Evolutionary conservation across 2,329 filamentous ascomycete species (phyloP).

Genomic region (Fusarium beomiforme): DNA sequence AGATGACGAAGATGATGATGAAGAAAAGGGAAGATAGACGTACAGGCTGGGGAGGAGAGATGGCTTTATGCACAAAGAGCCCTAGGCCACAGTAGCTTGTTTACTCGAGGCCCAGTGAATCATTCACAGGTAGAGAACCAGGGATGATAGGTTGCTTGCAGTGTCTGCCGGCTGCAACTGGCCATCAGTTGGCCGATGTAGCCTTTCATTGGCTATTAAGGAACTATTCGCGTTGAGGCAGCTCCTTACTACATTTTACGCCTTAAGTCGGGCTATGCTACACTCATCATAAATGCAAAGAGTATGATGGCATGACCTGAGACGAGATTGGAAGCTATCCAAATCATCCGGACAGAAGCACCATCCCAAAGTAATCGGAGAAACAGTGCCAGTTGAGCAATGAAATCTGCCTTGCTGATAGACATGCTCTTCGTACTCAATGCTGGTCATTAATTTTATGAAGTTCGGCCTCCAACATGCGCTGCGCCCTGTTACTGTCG

Average conservation of each 20-base stretch:
- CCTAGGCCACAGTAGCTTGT: background rate
- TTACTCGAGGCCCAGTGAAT: background rate
- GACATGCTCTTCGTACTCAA: too few species aligned
- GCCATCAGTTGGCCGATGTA: background rate
- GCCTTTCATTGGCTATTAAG: too few species aligned
- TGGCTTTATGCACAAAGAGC: background rate
- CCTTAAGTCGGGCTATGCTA: background rate
- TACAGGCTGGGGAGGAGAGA: background rate
- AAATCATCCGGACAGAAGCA: too few species aligned
- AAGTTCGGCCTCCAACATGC: background rate
- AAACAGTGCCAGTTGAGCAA: background rate
- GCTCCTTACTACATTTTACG: background rate
- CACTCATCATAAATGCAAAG: background rate
- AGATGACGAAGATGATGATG: background rate
- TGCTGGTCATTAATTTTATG: background rate
- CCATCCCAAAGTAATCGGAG: accelerated
- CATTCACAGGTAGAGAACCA: background rate
- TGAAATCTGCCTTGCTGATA: background rate
- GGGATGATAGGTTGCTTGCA: background rate
- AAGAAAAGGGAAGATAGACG: background rate
- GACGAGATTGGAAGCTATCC: too few species aligned
- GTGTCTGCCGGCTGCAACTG: background rate
- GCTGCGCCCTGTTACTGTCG: background rate
- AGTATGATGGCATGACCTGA: background rate
- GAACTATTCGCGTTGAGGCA: too few species aligned